phyloP scores from a whole-genome alignment of 805 yeast genomes.

The Komagataella kurtzmanii region DNA sequence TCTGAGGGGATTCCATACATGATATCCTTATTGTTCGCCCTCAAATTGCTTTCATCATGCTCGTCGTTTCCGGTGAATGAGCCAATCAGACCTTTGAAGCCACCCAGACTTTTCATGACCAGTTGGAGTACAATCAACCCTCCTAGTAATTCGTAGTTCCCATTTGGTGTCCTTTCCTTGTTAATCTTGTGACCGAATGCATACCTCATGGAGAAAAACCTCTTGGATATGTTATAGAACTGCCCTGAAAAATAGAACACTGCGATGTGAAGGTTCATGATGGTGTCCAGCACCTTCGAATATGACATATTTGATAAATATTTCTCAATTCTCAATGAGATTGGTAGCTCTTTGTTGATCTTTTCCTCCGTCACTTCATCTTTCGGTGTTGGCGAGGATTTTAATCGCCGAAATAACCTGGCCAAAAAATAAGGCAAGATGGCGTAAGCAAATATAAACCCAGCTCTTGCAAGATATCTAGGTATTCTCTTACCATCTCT shows the following conservation, averaged over 20 bases:
- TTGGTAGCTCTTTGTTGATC: conserved; percentile 1
- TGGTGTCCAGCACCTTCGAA: conserved; percentile 31
- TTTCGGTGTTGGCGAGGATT: conserved; percentile 7
- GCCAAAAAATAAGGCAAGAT: conserved; percentile 45
- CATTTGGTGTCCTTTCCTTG: conserved; percentile 24
- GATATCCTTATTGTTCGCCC: background rate
- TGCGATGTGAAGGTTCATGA: conserved; percentile 64
- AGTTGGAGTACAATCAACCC: conserved; percentile 41
- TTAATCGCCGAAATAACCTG: conserved; percentile 8
- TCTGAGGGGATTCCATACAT: conserved; percentile 1
- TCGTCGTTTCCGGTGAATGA: conserved; percentile 2
- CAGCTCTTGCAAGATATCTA: conserved; percentile 10
- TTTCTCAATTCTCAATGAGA: conserved; percentile 3
- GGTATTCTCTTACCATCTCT: conserved; percentile 40
- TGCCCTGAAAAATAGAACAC: conserved; percentile 73
- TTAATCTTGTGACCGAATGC: conserved; percentile 53
- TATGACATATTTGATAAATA: conserved; percentile 20
- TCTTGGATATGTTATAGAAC: conserved; percentile 65
- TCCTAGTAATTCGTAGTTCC: conserved; percentile 71
- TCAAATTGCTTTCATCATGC: background rate
- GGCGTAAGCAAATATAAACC: conserved; percentile 48
- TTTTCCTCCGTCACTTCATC: conserved; percentile 7
- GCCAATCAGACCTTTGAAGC: conserved; percentile 11
- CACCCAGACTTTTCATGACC: conserved; percentile 26
- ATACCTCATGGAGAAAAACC: conserved; percentile 72